Evolutionary conservation across 164 flowering plant species (phyloP), one percentile per base, ranked within the genome.

Genomic region (Warburgia ugandensis): DNA sequence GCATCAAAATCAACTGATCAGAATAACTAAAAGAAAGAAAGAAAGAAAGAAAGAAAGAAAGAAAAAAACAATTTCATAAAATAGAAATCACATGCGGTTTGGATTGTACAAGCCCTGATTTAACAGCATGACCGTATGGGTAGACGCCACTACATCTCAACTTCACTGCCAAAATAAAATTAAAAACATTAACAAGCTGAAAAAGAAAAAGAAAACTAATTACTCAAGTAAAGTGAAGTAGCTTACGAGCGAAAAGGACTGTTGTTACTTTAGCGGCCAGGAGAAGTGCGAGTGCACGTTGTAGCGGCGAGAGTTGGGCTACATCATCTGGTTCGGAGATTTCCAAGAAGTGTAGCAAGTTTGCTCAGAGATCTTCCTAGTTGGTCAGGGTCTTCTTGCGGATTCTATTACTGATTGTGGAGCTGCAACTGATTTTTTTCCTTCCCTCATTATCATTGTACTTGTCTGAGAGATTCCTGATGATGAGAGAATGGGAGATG

Each of bases 71-170:
- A 25, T 22, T 6, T 5, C 3, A 1, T 14, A 45, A 40, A 20
- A 29, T 8, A 22, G 51, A 20, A n/a, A 51, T 0, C n/a, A 64
- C 48, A 31, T n/a, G n/a, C n/a, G n/a, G 5, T 43, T 20, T 13
- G 54, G 52, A 50, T 5, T 21, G 11, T 74, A 90, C 97, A 38
- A 82, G 65, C 68, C 88, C 97, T 8, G 86, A 63, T 62, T 78
- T 88, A 12, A 86, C 67, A 29, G 82, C 73, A 65, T 88, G 99
- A 17, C 79, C 79, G 51, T 80, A 89, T 10, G 83, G 94, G 47
- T 80, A 45, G 27, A 86, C 72, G 7, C 96, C 96, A 57, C 42
- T 60, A 56, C 95, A 83, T 39, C 94, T 83, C 74, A 86, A 61
- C 67, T 74, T 75, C 80, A 84, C 97, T 86, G 83, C 26, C 38